A percentile compares a stretch with the other conserved stretches of the same genome.
Conservation (phyloP, 2,329 filamentous ascomycete genomes). For the Thielaviopsis euricoi region DNA sequence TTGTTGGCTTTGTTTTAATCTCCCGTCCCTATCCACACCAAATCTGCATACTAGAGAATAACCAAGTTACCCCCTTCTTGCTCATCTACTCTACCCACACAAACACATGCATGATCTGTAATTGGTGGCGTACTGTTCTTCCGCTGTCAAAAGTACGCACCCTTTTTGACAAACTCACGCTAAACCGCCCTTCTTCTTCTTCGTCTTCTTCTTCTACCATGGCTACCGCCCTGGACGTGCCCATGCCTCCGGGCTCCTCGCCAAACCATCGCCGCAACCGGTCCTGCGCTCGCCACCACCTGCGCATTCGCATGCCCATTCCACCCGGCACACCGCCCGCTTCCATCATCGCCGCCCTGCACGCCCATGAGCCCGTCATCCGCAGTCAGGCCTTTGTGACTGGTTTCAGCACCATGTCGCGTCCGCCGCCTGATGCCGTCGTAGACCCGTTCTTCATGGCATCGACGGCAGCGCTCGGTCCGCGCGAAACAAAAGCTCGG, state of each 20-base stretch:
- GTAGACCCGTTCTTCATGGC: conserved; percentile 25
- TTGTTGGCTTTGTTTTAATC: too few relatives aligned
- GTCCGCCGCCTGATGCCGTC: conserved; percentile 20
- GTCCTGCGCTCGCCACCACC: conserved; percentile 10
- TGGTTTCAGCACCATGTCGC: conserved; percentile 20
- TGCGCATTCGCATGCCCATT: conserved; percentile 26
- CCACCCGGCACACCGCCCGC: conserved; percentile 23
- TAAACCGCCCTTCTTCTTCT: neutral
- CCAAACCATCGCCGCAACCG: conserved; percentile 13
- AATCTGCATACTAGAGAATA: too few relatives aligned
- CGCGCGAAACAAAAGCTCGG: conserved; percentile 16
- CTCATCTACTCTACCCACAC: too few relatives aligned
- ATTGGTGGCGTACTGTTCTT: too few relatives aligned
- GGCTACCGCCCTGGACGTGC: conserved; percentile 13
- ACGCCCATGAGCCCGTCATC: conserved; percentile 26
- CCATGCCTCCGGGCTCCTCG: conserved; percentile 12
- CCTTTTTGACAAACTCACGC: too few relatives aligned
- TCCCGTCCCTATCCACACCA: too few relatives aligned
- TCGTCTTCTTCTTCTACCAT: too few relatives aligned
- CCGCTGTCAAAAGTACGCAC: too few relatives aligned
- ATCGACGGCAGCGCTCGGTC: conserved; percentile 17
- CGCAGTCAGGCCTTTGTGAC: conserved; percentile 23
- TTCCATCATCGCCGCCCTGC: conserved; percentile 23
- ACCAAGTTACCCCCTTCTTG: too few relatives aligned
- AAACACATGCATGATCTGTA: too few relatives aligned